Evolutionary conservation across 1,284 basidiomycete species (phyloP), one percentile per base, ranked within the genome.

Genomic region (Cystobasidium sp.): DNA sequence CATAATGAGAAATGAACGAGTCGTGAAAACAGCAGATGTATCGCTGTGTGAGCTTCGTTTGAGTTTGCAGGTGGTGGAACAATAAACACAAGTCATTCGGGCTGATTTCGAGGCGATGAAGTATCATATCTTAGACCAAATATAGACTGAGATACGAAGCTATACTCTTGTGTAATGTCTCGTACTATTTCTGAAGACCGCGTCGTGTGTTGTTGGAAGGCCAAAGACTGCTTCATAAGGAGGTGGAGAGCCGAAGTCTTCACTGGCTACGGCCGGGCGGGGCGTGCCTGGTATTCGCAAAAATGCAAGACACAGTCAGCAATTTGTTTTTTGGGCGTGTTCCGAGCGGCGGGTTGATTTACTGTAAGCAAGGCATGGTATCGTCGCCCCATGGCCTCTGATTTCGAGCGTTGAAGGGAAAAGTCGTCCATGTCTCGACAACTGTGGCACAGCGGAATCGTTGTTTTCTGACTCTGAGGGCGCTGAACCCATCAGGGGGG

Each of bases 301-400:
- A 31, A 31, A 31, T 31, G 31, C 31, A 31, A 31, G 31, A 31
- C 31, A 31, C 31, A 31, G 31, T 31, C 31, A 31, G 31, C 31
- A 31, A 31, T n/a, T n/a, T 2, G 31, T 31, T 31, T 31, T 31
- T 31, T 31, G 5, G 31, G 31, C 5, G 31, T 31, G 31, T 2
- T 31, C 5, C 31, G 31, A 31, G 31, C 31, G 31, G 31, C 31
- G 5, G 31, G 5, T 31, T 31, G 31, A 31, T 31, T 47, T 31
- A 69, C 68, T 37, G 41, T 69, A 69, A 61, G 69, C 69, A 18
- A 71, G 39, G 44, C 69, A 71, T 10, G 69, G 69, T 12, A 71
- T 22, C 6, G 61, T 71, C 39, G 68, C 68, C 10, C 55, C 68
- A 14, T 59, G 68, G 14, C 31, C 56, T 52, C 44, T n/a, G 31